Base-by-base conservation (phyloP, 2,329 filamentous ascomycete genomes). In the Domatiomyces globalis region DNA sequence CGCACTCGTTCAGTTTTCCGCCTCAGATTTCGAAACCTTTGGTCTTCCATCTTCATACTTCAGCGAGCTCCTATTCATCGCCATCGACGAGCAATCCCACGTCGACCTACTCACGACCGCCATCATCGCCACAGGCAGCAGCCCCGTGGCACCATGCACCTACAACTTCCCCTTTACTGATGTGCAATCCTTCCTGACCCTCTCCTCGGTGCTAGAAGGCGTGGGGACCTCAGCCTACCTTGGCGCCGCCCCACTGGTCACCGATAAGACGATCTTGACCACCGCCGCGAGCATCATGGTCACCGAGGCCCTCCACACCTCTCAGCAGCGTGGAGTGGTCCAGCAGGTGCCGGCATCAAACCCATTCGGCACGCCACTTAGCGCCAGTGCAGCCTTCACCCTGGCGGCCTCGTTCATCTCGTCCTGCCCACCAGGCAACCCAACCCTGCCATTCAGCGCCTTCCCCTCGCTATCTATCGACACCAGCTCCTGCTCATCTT, bases 281-380 rank as follows among this genome's bases (percentile, higher is more conserved):
- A 78, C 79, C 18, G 84, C 84, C 2, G 84, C 75, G 8, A 78
- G 78, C 48, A 87, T 88, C 64, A 75, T 85, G 47, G 58, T 51
- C 20, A 76, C 85, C 54, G 84, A 88, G 69, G 75, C 83, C 25
- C 77, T 84, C 53, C 84, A 88, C 69, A 81, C 85, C 68, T 81
- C 81, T 55, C 81, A 84, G 66, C 79, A 87, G 67, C 80, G 84
- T 57, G 69, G 74, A 52, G 79, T 78, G 42, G 71, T 74, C 18
- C 73, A 75, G 53, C 70, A 73, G 50, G 69, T 76, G 51, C 78
- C 83, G 49, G 76, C 84, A 3, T 80, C 84, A 3, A 77, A 79
- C 62, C 75, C 83, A 22, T 85, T 87, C 62, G 83, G 87, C 64
- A 81, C 80, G 22, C 74, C 84, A 1, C 78, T 88, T 10, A 77